Base-by-base conservation (phyloP, 768 basidiomycete genomes). In the Pleurotus tuber-regium region DNA sequence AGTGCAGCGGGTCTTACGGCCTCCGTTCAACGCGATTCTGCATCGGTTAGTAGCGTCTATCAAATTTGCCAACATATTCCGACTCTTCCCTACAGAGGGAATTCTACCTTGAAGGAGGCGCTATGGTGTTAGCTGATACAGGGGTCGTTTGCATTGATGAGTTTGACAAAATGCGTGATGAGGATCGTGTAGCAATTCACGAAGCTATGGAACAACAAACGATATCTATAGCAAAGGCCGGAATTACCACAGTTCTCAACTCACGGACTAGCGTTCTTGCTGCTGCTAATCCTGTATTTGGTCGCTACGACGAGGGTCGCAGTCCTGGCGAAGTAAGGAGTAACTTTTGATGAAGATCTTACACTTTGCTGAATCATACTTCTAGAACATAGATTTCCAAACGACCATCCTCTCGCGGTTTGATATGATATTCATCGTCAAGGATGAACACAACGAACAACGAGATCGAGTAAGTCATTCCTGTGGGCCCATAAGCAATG, bases 121-220 rank as follows among this genome's bases (percentile, higher is more conserved):
- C 97, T 1, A 98, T 99, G 97, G 97, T 99, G 4, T 82, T 98
- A 30, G 97, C 97, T 1, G 97, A 99, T 65, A 91, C 91, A 10
- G 97, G 97, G 24, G 95, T 99, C 11, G 97, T 98, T 31, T 98
- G 97, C 63, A 99, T 99, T 63, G 97, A 99, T 61, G 97, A 99
- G 67, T 99, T 99, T 61, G 97, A 99, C 72, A 99, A 99, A 75
- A 99, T 99, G 97, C 79, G 96, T 31, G 97, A 99, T 59, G 96
- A 98, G 68, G 97, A 99, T 66, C 85, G 97, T 50, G 97, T 98
- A 4, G 97, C 97, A 0, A 98, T 98, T 54, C 97, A 98, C 69
- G 97, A 98, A 72, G 97, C 96, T 11, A 99, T 99, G 97, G 97
- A 99, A 63, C 97, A 99, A 63, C 96, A 98, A 63, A 99, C 97